Conservation (phyloP, 371 early-diverging fungal species). For the Lichtheimia ornata region DNA sequence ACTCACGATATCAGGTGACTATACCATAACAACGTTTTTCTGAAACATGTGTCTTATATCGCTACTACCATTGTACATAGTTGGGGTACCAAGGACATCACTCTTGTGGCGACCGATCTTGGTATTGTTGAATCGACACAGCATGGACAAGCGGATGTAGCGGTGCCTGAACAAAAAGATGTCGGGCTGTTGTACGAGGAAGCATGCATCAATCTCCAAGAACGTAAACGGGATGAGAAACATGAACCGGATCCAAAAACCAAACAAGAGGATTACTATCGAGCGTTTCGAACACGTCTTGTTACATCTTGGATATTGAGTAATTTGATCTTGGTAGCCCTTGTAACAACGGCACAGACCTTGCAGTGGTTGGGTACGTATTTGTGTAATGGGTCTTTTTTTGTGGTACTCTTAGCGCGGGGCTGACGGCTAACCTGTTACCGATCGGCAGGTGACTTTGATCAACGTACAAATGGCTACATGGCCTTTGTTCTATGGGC, state of each 20-base stretch:
- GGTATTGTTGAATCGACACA: constrained; percentile 49
- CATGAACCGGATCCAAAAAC: constrained; percentile 72
- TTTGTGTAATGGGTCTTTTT: too few species aligned
- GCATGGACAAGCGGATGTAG: constrained; percentile 50
- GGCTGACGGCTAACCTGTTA: too few species aligned
- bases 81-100: constrained; percentile 95
- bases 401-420: too few species aligned
- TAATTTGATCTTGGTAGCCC: constrained; percentile 73
- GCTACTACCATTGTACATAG: constrained; percentile 19
- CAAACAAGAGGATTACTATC: constrained; percentile 86
- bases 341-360: constrained; percentile 42
- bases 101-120: constrained; percentile 38
- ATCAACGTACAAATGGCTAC: constrained; percentile 58
- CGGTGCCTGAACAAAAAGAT: constrained; percentile 66
- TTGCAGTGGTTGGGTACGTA: constrained; percentile 26
- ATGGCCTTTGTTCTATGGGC: constrained; percentile 84
- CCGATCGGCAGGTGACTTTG: constrained; percentile 21
- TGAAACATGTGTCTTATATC: not conserved
- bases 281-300: constrained; percentile 79
- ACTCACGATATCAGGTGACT: constrained; percentile 80
- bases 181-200: constrained; percentile 70
- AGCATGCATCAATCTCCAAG: constrained; percentile 53
- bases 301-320: constrained; percentile 85
- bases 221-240: constrained; percentile 26
- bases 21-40: not conserved